Base-by-base conservation (phyloP, 2,329 filamentous ascomycete genomes). In the Stemphylium beticola region DNA sequence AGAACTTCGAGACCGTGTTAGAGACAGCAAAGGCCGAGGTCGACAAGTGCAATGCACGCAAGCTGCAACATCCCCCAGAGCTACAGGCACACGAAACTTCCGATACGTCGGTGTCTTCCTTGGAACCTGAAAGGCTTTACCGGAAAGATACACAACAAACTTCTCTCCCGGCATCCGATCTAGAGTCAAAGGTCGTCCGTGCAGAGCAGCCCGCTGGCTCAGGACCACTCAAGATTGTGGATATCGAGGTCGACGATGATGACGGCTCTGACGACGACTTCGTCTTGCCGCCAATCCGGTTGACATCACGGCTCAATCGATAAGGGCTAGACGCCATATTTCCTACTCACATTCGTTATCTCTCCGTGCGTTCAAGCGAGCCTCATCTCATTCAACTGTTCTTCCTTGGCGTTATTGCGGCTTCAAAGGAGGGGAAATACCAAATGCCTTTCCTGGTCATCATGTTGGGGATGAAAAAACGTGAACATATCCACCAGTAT, bases 1-100 rank as follows among this genome's bases (percentile, higher is more conserved):
- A 82, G 53, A 85, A 86, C 14, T 83, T 96, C 38, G 76, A 77
- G 8, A 82, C 87, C 50, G 86, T 92, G 1, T 79, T 87, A 45
- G 82, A 84, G 29, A 77, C 85, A 48, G 86, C 88, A 14, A 79
- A 79, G 37, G 81, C 48, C 26, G 67, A 74, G 55, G 66, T 67
- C 10, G 65, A 59, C 15, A 74, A 68, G 40, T 64, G 59, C 33
- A 54, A 52, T 11, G 60, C 63, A 6, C 59, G 53, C 24, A 67
- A 65, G 57, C 49, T 38, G 15, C 58, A 56, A 36, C 46, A 59
- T 12, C 40, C 45, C 17, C 55, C 53, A 18, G 46, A 55, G 49
- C 29, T 55, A 15, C 60, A 56, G 24, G 38, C 55, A 9, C 64
- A 64, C 37, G 58, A 61, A 26, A 66, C 55, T 2, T 58, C 65